A percentile compares a stretch with the other conserved stretches of the same genome.
Evolutionary conservation across 1,284 basidiomycete genomes (phyloP).

Genomic region (Moesziomyces parantarcticus): DNA sequence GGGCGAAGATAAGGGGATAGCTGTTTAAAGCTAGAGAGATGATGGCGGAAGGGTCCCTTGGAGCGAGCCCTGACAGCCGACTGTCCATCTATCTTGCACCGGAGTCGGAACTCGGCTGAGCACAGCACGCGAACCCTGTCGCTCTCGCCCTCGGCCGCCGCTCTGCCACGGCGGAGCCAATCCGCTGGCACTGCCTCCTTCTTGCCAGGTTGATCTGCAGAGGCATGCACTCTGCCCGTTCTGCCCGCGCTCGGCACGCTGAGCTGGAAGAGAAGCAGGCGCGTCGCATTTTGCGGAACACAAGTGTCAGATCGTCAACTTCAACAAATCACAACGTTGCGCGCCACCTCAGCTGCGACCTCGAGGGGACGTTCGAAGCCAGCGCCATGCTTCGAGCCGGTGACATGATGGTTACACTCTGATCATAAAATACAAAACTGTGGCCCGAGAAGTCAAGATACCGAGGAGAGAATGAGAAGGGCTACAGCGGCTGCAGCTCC

Average conservation of each 20-base stretch:
- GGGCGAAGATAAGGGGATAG: too few species aligned
- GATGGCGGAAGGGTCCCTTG: not conserved
- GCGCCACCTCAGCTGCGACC: too few species aligned
- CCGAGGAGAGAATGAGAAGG: not conserved
- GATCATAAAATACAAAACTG: slow-evolving; percentile 7
- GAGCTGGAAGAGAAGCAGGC: not conserved
- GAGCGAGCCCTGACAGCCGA: too few species aligned
- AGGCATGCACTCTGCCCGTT: not conserved
- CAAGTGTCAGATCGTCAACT: not conserved
- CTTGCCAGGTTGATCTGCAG: too few species aligned
- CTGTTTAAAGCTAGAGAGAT: not conserved
- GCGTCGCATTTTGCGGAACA: not conserved
- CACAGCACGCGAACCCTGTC: too few species aligned
- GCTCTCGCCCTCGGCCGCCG: too few species aligned
- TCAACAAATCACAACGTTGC: too few species aligned
- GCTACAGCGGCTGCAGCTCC: slow-evolving; percentile 20
- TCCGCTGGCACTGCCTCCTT: not conserved
- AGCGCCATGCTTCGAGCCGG: too few species aligned
- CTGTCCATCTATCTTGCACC: too few species aligned
- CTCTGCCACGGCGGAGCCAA: too few species aligned
- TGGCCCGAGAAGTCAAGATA: not conserved
- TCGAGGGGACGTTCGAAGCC: too few species aligned
- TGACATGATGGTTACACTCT: not conserved
- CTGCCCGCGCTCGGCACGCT: not conserved
- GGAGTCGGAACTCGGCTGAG: not conserved